Base-by-base conservation (phyloP, 2,329 filamentous ascomycete genomes). In the Aspergillus proliferans region DNA sequence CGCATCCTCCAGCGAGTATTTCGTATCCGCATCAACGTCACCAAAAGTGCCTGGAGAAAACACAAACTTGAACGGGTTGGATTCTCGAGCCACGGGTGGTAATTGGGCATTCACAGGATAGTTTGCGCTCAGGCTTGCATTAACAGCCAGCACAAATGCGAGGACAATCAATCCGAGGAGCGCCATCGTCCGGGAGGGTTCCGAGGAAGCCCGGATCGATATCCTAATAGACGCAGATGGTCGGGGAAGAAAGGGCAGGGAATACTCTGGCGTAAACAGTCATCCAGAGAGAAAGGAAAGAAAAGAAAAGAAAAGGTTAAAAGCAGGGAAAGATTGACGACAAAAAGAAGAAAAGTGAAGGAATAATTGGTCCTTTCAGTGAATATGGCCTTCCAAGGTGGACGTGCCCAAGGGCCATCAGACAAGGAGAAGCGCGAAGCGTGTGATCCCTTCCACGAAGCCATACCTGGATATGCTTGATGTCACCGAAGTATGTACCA, bases 61-160 rank as follows among this genome's bases (percentile, higher is more conserved):
- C 40, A 58, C 55, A 53, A 74, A 74, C 43, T 58, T 53, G 52
- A 70, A 76, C 2, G 77, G 75, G 58, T 84, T 64, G 38, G 78
- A 80, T 51, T 87, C 75, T 55, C 86, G 80, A 18, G 88, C 89
- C 47, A 91, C 85, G 3, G 86, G 85, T 28, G 89, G 89, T 1
- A 94, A 78, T 67, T 95, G 90, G 2, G 87, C 84, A 68, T 93
- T 94, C 67, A 95, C 77, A 1, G 89, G 89, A 58, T 91, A 92
- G 43, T 74, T 74, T 44, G 75, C 62, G 49, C 55, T 61, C 54
- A 71, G 66, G 50, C 60, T 61, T 43, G 71, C 72, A 51, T 58
- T 54, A 19, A 64, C 60, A 50, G 58, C 55, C 56, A 56, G 52
- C 33, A 64, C 45, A 18, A 68, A 51, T 18, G 55, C 51, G 48